Conservation (phyloP, 2,329 filamentous ascomycete genomes). For the Aspergillus clavatus region DNA sequence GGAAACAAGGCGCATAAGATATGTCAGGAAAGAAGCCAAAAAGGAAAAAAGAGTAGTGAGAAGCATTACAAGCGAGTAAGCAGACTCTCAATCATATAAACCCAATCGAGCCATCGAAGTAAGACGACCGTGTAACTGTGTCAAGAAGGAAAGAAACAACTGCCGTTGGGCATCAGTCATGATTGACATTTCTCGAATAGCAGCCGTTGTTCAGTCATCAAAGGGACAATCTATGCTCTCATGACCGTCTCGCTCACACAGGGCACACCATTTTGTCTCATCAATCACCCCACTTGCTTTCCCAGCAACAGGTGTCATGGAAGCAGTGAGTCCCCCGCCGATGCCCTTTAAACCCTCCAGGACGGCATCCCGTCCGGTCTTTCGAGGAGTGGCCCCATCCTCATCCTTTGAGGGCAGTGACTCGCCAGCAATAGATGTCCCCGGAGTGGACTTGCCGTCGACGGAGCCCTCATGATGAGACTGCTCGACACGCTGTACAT, state of each 20-base stretch:
- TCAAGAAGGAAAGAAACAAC: conserved; percentile 3
- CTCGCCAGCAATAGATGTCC: conserved; percentile 10
- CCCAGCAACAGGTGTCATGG: conserved; percentile 63
- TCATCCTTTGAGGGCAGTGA: conserved; percentile 11
- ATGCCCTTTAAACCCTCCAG: conserved; percentile 41
- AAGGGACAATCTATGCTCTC: conserved; percentile 93
- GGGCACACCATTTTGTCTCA: conserved; percentile 87
- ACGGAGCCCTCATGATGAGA: conserved; percentile 9
- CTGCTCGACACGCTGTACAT: conserved; percentile 11
- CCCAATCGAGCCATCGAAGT: background rate
- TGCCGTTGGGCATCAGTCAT: conserved; percentile 3
- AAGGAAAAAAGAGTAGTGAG: background rate
- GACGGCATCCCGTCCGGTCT: conserved; percentile 40
- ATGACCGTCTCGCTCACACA: conserved; percentile 94
- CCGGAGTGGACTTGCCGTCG: conserved; percentile 16
- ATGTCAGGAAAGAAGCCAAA: too few species aligned
- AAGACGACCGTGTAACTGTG: conserved; percentile 14
- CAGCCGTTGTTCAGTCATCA: conserved; percentile 56
- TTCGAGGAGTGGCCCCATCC: conserved; percentile 25
- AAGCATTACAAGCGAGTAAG: background rate
- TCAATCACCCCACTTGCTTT: conserved; percentile 76
- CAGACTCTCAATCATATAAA: background rate
- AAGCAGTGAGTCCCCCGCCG: conserved; percentile 31
- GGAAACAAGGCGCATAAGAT: background rate
- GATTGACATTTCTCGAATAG: conserved; percentile 2